These are phyloP conservation scores for Dissoconium aciculare DNA, from an alignment of 2,329 filamentous ascomycete genomes.

Conservation along the genomic window DNA sequence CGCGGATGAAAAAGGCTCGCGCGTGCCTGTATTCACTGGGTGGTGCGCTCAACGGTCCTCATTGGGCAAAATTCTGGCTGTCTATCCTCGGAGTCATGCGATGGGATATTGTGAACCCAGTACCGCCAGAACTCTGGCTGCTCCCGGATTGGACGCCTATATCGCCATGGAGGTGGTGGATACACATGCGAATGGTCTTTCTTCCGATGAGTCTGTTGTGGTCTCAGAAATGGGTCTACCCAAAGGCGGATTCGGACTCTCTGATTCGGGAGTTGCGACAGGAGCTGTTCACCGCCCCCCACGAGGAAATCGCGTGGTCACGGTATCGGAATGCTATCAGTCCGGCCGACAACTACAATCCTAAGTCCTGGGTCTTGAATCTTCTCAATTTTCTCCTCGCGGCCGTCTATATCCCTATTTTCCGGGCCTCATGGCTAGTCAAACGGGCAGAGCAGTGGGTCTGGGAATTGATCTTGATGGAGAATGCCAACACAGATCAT, in stretches of 20 bases:
- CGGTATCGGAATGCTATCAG: conserved; percentile 70
- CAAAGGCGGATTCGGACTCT: conserved; percentile 45
- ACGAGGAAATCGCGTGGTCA: conserved; percentile 62
- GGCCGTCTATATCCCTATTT: conserved; percentile 64
- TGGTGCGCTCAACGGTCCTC: conserved; percentile 67
- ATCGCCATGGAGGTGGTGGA: conserved; percentile 36
- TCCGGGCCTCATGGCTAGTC: conserved; percentile 52
- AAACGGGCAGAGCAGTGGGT: conserved; percentile 64
- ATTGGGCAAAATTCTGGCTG: conserved; percentile 97
- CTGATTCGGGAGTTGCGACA: conserved; percentile 57
- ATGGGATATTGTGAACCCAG: conserved; percentile 90
- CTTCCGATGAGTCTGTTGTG: conserved; percentile 82
- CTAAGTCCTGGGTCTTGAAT: conserved; percentile 74
- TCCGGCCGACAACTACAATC: conserved; percentile 73
- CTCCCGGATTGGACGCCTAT: conserved; percentile 25
- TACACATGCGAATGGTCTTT: conserved; percentile 96
- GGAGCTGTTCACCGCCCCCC: conserved; percentile 69
- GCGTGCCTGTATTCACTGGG: conserved; percentile 70
- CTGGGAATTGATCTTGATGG: conserved; percentile 72
- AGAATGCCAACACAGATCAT: conserved; percentile 86
- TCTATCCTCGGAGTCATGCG: conserved; percentile 65
- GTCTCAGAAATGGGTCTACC: conserved; percentile 66
- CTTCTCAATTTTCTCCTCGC: conserved; percentile 62
- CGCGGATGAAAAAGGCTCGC: conserved; percentile 72
- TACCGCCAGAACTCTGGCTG: conserved; percentile 80